These are phyloP conservation scores for Aphanomyces astaci DNA, from an alignment of 352 stramenopile species.

Conservation along the genomic window DNA sequence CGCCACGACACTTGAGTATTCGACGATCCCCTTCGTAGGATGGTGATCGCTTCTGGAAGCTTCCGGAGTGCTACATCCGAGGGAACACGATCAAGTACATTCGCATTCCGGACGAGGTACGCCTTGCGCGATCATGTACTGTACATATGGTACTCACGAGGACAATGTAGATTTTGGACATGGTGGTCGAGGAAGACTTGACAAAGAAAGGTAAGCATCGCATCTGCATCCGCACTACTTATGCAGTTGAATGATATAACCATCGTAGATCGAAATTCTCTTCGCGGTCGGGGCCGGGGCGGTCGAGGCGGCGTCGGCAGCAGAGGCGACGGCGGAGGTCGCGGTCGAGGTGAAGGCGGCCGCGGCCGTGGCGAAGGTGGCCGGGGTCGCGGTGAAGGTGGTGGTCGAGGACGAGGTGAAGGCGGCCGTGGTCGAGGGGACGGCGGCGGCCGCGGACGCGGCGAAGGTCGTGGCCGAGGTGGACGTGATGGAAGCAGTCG, in stretches of 20 bases:
- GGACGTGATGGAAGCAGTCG: slow-evolving; percentile 13
- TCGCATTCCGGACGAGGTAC: slow-evolving; percentile 92
- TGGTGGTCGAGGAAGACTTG: slow-evolving; percentile 91
- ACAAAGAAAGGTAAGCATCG: slow-evolving; percentile 50
- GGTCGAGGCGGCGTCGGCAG: slow-evolving; percentile 42
- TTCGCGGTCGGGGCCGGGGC: slow-evolving; percentile 63
- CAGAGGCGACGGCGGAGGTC: slow-evolving; percentile 29
- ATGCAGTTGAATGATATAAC: slow-evolving; percentile 2
- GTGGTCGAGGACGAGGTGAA: slow-evolving; percentile 29
- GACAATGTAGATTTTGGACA: slow-evolving; percentile 79
- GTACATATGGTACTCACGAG: neutral
- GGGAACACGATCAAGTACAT: slow-evolving; percentile 99
- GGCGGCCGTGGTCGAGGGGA: slow-evolving; percentile 31
- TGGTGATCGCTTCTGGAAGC: slow-evolving; percentile 97
- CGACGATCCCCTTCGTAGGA: too few species aligned
- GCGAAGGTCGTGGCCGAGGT: neutral
- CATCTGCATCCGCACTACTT: slow-evolving; percentile 13
- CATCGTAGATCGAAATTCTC: slow-evolving; percentile 53
- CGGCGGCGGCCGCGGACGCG: slow-evolving; percentile 22
- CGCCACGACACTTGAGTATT: slow-evolving; percentile 4
- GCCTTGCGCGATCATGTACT: neutral
- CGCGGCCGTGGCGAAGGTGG: slow-evolving; percentile 34
- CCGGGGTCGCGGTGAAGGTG: slow-evolving; percentile 30
- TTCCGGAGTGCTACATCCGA: slow-evolving; percentile 97
- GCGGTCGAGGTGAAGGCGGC: slow-evolving; percentile 36